A percentile compares a stretch with the other conserved stretches of the same genome.
Conservation (phyloP, 2,329 filamentous ascomycete genomes). For the Botrytis deweyae region DNA sequence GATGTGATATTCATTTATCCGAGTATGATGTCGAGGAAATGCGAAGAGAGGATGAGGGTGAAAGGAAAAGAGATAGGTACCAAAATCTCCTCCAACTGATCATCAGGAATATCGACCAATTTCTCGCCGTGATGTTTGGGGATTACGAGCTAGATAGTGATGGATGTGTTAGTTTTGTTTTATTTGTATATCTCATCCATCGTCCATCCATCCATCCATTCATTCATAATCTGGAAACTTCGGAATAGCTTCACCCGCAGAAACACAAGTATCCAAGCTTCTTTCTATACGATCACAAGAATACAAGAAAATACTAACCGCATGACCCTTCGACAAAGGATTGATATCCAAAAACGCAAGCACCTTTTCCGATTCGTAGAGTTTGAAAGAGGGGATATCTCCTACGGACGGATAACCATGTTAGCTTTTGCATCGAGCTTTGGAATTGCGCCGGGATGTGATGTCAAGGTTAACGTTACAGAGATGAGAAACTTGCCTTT, state of each 20-base stretch:
- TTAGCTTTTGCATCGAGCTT: constrained; percentile 18
- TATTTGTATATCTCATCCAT: not conserved
- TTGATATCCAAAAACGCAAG: constrained; percentile 96
- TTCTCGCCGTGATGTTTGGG: constrained; percentile 94
- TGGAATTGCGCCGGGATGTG: constrained; percentile 24
- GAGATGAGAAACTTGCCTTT: constrained; percentile 59
- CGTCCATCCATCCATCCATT: not conserved
- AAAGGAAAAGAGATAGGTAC: constrained; percentile 46
- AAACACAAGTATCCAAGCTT: not conserved
- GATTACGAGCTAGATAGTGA: constrained; percentile 69
- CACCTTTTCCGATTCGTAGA: constrained; percentile 91
- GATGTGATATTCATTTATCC: not conserved
- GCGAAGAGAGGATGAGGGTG: constrained; percentile 23
- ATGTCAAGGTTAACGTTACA: not conserved
- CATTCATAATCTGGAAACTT: not conserved
- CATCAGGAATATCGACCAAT: constrained; percentile 88
- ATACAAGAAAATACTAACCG: constrained; percentile 57
- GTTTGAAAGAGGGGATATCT: constrained; percentile 94
- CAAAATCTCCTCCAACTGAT: constrained; percentile 78
- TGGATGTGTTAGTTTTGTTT: not conserved
- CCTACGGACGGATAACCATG: constrained; percentile 52
- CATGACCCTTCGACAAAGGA: constrained; percentile 83
- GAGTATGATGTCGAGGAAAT: not conserved
- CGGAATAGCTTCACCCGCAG: not conserved
- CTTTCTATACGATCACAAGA: not conserved